Evolutionary conservation across 805 yeast species (phyloP).

Genomic region (Torulaspora delbrueckii): DNA sequence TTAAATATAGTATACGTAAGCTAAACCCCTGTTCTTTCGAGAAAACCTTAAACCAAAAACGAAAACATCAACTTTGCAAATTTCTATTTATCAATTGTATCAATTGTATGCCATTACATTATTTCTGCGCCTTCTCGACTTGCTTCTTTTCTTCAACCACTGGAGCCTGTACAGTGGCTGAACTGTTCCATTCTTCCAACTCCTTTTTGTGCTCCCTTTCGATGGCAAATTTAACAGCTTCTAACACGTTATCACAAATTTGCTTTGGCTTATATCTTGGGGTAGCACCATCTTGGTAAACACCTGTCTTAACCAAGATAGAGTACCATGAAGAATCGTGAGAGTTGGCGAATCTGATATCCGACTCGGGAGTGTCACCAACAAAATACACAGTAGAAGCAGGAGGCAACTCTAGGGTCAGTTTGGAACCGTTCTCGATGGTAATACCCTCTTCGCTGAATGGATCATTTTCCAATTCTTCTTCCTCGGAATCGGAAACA

Average conservation of each 20-base stretch:
- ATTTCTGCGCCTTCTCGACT: background rate
- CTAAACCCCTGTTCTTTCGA: background rate
- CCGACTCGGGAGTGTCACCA: conserved; percentile 88
- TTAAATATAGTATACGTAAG: background rate
- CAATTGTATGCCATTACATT: conserved; percentile 1
- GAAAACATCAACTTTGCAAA: conserved; percentile 2
- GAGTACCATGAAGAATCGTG: conserved; percentile 84
- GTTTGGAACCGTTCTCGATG: conserved; percentile 42
- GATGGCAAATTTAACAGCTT: conserved; percentile 77
- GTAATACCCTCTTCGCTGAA: conserved; percentile 36
- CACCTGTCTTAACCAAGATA: conserved; percentile 82
- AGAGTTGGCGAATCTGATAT: conserved; percentile 80
- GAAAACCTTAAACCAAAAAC: background rate
- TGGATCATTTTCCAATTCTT: conserved; percentile 25
- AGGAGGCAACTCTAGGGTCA: conserved; percentile 61
- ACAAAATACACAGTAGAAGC: conserved; percentile 84
- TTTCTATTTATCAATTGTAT: conserved; percentile 2
- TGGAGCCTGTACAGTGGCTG: conserved; percentile 49
- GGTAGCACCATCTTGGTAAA: conserved; percentile 70
- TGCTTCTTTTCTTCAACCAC: conserved; percentile 41
- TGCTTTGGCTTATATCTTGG: conserved; percentile 79
- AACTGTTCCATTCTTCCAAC: conserved; percentile 64
- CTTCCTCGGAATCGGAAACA: conserved; percentile 25
- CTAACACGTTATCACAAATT: conserved; percentile 66
- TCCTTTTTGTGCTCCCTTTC: conserved; percentile 75